These are phyloP conservation scores for Acer saccharum DNA, from an alignment of 345 rosid species.

Conservation along the genomic window DNA sequence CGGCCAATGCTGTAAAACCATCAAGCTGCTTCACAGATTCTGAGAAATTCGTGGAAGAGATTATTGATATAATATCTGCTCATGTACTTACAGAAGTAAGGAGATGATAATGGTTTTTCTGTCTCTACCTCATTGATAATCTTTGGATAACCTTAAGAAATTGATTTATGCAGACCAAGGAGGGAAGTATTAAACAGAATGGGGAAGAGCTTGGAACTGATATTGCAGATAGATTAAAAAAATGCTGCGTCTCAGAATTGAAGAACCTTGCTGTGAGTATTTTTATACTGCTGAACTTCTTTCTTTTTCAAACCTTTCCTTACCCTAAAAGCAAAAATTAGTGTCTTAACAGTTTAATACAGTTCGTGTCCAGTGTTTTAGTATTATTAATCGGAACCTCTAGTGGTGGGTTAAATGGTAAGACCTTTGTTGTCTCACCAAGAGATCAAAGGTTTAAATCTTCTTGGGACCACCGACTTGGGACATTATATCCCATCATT, in stretches of 20 bases:
- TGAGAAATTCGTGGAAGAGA: conserved; percentile 68
- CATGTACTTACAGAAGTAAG: conserved; percentile 62
- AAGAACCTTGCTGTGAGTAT: conserved; percentile 64
- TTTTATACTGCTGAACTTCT: neutral
- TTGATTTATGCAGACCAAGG: conserved; percentile 47
- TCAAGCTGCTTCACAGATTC: conserved; percentile 41
- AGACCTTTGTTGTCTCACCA: neutral
- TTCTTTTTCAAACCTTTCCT: neutral
- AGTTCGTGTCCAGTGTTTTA: neutral
- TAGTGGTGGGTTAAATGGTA: neutral
- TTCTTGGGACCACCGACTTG: neutral
- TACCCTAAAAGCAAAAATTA: neutral
- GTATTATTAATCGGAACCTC: neutral
- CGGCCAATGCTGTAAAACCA: conserved; percentile 22
- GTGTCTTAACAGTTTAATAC: conserved; percentile 5
- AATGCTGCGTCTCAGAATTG: conserved; percentile 58
- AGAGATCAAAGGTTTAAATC: neutral
- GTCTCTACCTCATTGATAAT: conserved; percentile 5
- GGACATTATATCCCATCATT: neutral
- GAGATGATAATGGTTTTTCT: neutral
- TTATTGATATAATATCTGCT: conserved; percentile 58
- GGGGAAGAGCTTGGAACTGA: conserved; percentile 52
- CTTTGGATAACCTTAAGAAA: neutral
- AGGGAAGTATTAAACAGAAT: conserved; percentile 39
- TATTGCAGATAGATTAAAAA: conserved; percentile 49